Base-by-base conservation (phyloP, 352 stramenopile genomes). In the Phytophthora parvispora region DNA sequence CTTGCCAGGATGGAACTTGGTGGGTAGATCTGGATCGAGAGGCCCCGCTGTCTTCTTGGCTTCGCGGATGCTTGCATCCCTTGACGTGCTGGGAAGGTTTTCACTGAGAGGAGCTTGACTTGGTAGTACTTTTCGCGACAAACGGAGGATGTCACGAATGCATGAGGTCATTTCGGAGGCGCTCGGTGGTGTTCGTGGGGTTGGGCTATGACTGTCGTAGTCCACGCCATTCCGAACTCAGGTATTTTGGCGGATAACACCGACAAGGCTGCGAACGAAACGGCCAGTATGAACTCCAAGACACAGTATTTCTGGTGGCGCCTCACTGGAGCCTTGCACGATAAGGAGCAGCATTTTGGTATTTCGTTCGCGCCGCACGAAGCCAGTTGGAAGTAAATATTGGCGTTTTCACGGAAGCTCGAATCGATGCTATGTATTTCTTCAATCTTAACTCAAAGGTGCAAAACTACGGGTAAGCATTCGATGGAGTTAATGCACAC, bases 1-100 rank as follows among this genome's bases (percentile, higher is more conserved):
- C 42, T 69, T 68, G 12, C 49, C 40, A 4, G 56, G 63, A 12
- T 58, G 42, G 32, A 63, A 72, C 4, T 58, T 69, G 4, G 15
- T 28, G 8, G 10, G 48, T 12, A 38, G 13, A 16, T 36, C 12
- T 4, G 48, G 27, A 16, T 54, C 47, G 12, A 53, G 13, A 5
- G 47, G 25, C 3, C 48, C 48, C 3, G 48, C 36, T 13, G 48
- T 24, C 25, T 12, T 4, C 40, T 47, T 4, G 4, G 18, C 40
- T 47, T 8, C 40, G 22, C 40, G 31, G 38, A 45, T 45, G 16
- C 16, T 45, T 29, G n/a, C 20, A 51, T 0, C 22, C 10, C 43
- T 47, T n/a, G 38, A 24, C 8, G 4, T 24, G 8, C 38, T 45
- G 15, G 40, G 18, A 6, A 25, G 18, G n/a, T 47, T 47, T 47